Base-by-base conservation (phyloP, 768 basidiomycete genomes). In the Boletus sp. region DNA sequence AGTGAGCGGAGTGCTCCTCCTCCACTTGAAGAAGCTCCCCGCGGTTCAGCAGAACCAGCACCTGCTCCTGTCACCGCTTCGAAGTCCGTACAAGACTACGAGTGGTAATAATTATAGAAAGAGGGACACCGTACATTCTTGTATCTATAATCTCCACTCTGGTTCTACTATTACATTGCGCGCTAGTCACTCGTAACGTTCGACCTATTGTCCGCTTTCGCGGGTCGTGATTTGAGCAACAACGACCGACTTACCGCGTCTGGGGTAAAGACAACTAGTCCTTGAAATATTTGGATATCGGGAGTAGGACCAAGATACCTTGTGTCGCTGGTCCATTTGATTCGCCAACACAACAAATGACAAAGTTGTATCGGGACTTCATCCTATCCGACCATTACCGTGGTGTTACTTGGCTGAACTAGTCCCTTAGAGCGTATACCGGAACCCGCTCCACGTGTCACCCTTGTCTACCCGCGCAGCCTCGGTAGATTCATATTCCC, bases 401-500 rank as follows among this genome's bases (percentile, higher is more conserved):
- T 11, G 32, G 17, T 15, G 19, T 46, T 33, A 32, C 21, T 10
- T 23, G 32, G 35, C 17, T n/a, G 19, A 25, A 41, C 30, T 19
- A 47, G 43, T 32, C 10, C 21, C 23, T 29, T 53, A 85, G 41
- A 82, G 60, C 2, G 76, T 79, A 70, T 88, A 88, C 55, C 83
- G 76, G 68, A 87, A 89, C n/a, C 87, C 85, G 62, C 86, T 88
- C 87, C 86, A 89, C 48, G 76, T 67, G 60, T 88, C 88, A 4
- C 87, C 87, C 61, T 85, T 88, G 68, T 73, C 62, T 23, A 68
- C 72, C 57, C 77, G 78, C 17, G 86, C 87, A 21, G 78, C 81
- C 40, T 82, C 78, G 13, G 82, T 71, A 47, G 75, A 82, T 47
- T 74, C 73, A 60, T 78, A 88, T 25, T 60, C 71, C 4, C 85